Conservation (phyloP, 805 yeast species). For the Candida caryicola region DNA sequence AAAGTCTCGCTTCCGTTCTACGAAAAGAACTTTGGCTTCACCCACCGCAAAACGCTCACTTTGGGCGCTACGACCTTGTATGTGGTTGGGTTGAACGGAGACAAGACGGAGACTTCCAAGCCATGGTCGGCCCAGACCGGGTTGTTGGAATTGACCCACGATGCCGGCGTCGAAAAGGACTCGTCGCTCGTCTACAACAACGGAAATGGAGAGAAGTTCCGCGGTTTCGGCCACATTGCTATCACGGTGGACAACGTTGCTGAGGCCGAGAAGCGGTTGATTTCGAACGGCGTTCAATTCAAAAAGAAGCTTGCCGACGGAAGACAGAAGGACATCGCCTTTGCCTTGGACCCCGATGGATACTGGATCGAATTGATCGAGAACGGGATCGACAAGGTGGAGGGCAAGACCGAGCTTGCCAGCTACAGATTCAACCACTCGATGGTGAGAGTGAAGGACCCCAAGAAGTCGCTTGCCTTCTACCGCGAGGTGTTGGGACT, state of each 20-base stretch:
- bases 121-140: constrained; percentile 55
- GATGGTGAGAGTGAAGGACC: constrained; percentile 92
- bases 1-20: constrained; percentile 70
- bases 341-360: constrained; percentile 92
- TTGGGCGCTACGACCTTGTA: constrained; percentile 63
- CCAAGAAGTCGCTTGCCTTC: constrained; percentile 68
- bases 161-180: constrained; percentile 68
- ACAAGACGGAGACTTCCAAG: constrained; percentile 32
- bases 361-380: constrained; percentile 93
- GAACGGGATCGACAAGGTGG: constrained; percentile 44
- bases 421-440: constrained; percentile 73
- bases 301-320: constrained; percentile 87
- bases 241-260: constrained; percentile 79
- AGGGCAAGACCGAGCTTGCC: constrained; percentile 34
- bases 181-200: constrained; percentile 57
- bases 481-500: constrained; percentile 80
- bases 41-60: constrained; percentile 49
- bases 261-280: constrained; percentile 55
- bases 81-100: constrained; percentile 58
- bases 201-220: constrained; percentile 80
- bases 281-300: constrained; percentile 64
- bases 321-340: constrained; percentile 89
- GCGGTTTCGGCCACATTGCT: constrained; percentile 95
- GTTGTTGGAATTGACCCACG: constrained; percentile 78
- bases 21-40: constrained; percentile 70